These are phyloP conservation scores for Meira nashicola DNA, from an alignment of 1,284 basidiomycete species.

Conservation along the genomic window DNA sequence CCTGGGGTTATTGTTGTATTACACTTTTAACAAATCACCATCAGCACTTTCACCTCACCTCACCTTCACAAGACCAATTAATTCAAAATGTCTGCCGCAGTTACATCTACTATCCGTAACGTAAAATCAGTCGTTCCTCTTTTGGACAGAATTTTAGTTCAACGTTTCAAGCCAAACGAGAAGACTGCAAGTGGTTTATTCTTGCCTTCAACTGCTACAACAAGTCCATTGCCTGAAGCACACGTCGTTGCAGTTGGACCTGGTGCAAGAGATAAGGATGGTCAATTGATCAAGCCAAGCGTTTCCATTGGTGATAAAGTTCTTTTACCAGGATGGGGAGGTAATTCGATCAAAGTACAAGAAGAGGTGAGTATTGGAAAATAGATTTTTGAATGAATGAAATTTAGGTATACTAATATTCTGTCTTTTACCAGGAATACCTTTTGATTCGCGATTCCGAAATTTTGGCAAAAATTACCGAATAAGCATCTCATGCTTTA, in stretches of 20 bases:
- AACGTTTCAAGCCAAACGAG: slow-evolving; percentile 81
- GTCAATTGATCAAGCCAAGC: slow-evolving; percentile 68
- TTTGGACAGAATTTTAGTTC: slow-evolving; percentile 92
- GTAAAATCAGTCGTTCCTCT: slow-evolving; percentile 88
- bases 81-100: too few species aligned
- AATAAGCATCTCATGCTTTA: slow-evolving; percentile 52
- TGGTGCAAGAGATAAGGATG: slow-evolving; percentile 80
- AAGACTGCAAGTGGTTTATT: slow-evolving; percentile 67
- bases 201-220: slow-evolving; percentile 80
- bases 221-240: slow-evolving; percentile 82
- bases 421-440: slow-evolving; percentile 66
- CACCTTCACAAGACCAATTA: too few species aligned
- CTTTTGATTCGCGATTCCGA: slow-evolving; percentile 91
- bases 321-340: slow-evolving; percentile 90
- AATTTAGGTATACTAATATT: not conserved
- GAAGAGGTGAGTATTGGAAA: slow-evolving; percentile 71
- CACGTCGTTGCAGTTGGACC: slow-evolving; percentile 94
- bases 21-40: too few species aligned
- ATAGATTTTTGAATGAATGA: not conserved
- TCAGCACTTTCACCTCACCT: too few species aligned
- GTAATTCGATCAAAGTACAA: slow-evolving; percentile 89
- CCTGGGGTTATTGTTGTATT: too few species aligned
- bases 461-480: slow-evolving; percentile 93
- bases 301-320: slow-evolving; percentile 89
- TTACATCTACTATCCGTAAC: slow-evolving; percentile 56